These are phyloP conservation scores for Tolypocladium endophyticum DNA, from an alignment of 2,329 filamentous ascomycete genomes.

Conservation along the genomic window DNA sequence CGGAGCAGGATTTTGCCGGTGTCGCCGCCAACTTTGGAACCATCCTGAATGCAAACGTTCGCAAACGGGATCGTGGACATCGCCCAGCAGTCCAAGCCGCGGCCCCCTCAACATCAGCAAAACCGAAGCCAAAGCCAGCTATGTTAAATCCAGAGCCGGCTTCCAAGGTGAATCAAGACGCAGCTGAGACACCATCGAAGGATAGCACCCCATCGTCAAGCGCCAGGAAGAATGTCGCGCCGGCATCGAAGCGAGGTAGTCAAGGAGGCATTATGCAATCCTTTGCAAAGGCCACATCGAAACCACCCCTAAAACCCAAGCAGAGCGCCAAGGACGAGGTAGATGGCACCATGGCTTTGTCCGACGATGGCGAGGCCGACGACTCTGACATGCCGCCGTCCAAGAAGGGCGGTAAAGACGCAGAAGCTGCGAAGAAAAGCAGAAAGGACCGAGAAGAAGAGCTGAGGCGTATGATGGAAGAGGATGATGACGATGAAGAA, in stretches of 20 bases:
- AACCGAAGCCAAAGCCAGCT: conserved; percentile 21
- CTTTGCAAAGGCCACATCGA: conserved; percentile 53
- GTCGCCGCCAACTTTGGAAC: conserved; percentile 56
- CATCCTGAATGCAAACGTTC: conserved; percentile 63
- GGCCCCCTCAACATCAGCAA: conserved; percentile 13
- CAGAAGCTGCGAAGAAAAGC: conserved; percentile 15
- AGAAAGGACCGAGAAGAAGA: conserved; percentile 27
- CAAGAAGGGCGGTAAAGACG: conserved; percentile 13
- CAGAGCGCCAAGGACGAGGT: conserved; percentile 17
- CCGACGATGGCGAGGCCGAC: conserved; percentile 30
- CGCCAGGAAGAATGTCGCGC: conserved; percentile 20
- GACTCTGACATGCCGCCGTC: conserved; percentile 20
- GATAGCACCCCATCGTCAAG: conserved; percentile 13
- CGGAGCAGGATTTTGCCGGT: conserved; percentile 48
- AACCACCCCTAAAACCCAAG: conserved; percentile 37
- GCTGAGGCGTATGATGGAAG: conserved; percentile 37
- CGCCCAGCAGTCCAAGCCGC: conserved; percentile 13
- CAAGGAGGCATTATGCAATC: conserved; percentile 64
- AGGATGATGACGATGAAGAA: conserved; percentile 45
- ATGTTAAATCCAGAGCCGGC: conserved; percentile 1
- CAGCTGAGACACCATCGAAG: conserved; percentile 11
- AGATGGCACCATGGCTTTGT: conserved; percentile 19
- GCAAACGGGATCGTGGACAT: conserved; percentile 33
- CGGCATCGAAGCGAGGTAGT: conserved; percentile 43
- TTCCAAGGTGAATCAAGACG: conserved; percentile 20